Evolutionary conservation across 2,329 filamentous ascomycete genomes (phyloP).

Genomic region (Daldinia sp.): DNA sequence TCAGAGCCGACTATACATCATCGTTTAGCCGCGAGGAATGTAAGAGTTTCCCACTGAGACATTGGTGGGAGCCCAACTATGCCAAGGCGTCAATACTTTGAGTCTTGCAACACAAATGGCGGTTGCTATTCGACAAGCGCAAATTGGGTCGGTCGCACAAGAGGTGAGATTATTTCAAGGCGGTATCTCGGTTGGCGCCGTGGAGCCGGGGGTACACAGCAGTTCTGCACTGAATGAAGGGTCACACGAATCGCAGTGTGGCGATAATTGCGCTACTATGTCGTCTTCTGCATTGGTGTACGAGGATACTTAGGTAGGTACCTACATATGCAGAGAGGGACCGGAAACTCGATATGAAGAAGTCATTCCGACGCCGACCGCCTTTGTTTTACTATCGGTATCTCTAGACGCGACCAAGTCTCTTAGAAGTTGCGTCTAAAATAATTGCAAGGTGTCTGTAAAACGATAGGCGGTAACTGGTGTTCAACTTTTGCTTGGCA

Average conservation of each 20-base stretch:
- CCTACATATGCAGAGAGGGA: background rate
- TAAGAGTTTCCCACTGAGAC: background rate
- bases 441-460: background rate
- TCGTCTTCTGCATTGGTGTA: background rate
- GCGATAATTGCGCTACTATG: background rate
- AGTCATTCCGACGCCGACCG: background rate
- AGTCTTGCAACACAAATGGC: background rate
- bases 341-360: background rate
- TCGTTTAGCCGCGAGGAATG: background rate
- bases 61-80: background rate
- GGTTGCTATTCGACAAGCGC: background rate
- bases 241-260: background rate
- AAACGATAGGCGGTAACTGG: background rate
- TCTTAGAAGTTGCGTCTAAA: too few species aligned
- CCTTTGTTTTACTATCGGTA: background rate
- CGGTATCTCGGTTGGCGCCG: constrained; percentile 4
- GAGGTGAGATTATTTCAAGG: constrained; percentile 7
- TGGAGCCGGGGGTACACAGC: background rate
- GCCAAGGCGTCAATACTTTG: background rate
- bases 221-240: background rate
- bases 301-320: background rate
- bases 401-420: background rate
- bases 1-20: background rate
- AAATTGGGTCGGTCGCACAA: constrained; percentile 1
- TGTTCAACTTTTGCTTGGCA: background rate